Evolutionary conservation across 177 flowering plant species (phyloP).

Genomic region (Vitis hybrid): DNA sequence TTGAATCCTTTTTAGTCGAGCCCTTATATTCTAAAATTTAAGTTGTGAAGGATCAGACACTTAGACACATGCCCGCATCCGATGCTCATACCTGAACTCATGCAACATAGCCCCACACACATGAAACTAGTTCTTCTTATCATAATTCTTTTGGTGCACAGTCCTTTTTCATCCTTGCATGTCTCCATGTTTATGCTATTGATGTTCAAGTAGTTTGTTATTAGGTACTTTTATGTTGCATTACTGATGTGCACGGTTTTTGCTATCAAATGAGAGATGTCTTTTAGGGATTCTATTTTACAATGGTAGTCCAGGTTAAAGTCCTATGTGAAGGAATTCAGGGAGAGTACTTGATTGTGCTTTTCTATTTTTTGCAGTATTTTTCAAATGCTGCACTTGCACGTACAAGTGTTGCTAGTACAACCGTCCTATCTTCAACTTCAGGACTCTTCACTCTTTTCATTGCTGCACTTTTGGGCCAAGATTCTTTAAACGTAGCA

Average conservation of each 20-base stretch:
- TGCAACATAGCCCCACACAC: too few species aligned
- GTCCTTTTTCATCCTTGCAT: too few species aligned
- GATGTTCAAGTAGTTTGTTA: neutral
- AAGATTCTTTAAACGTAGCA: constrained; percentile 78
- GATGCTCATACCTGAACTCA: too few species aligned
- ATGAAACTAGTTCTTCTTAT: too few species aligned
- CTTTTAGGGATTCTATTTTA: neutral
- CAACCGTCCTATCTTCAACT: constrained; percentile 93
- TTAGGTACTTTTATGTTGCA: neutral
- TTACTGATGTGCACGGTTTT: neutral
- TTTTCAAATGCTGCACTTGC: constrained; percentile 95
- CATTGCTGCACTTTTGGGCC: constrained; percentile 77
- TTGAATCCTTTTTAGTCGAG: too few species aligned
- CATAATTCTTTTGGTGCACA: too few species aligned
- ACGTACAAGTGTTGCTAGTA: constrained; percentile 97
- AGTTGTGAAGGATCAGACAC: too few species aligned
- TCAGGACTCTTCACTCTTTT: constrained; percentile 97
- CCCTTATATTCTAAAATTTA: too few species aligned
- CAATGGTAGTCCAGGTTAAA: neutral
- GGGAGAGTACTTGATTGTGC: neutral
- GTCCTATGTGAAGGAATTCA: neutral
- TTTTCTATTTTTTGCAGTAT: constrained; percentile 55
- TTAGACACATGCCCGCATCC: too few species aligned
- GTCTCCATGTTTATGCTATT: neutral
- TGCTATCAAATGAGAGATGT: constrained; percentile 1